Evolutionary conservation across 192 early-diverging fungal species (phyloP), one percentile per base, ranked within the genome.

Genomic region (Lobosporangium transversale): DNA sequence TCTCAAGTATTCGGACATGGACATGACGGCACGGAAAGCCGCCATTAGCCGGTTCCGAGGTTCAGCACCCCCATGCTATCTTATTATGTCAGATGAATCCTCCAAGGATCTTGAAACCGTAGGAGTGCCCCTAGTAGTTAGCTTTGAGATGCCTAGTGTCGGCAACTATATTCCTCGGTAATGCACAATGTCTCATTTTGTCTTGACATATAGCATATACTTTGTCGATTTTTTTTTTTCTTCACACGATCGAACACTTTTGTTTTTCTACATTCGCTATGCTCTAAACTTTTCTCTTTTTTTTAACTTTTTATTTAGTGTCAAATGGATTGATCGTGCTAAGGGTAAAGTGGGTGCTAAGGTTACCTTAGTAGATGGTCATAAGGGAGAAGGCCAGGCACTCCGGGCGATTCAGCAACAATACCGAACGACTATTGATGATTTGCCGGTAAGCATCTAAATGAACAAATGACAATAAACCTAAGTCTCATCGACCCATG

Each of bases 391-490:
- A 50, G 73, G 63, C 1, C 73, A 67, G 23, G 58, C 53, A 21
- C 30, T 76, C 12, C 21, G 64, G 29, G 51, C 65, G 17, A 76
- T 76, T 21, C 73, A 76, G 23, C 53, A 66, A 21, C 73, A 76
- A n/a, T 76, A 76, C 30, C 52, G 59, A 18, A 67, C 73, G 2
- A 62, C 53, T 4, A 76, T 76, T 30, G 73, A 76, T 20, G 73
- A 76, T n/a, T 67, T 76, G 64, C 73, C 73, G 21, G 73, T 76
- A 67, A 67, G 71, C n/a, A n/a, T n/a, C n/a, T n/a, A n/a, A n/a
- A n/a, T n/a, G n/a, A n/a, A n/a, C n/a, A n/a, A n/a, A n/a, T n/a
- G n/a, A n/a, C n/a, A n/a, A n/a, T n/a, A n/a, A n/a, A n/a, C n/a
- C n/a, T n/a, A n/a, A n/a, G n/a, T n/a, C n/a, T n/a, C n/a, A n/a